These are phyloP conservation scores for Paxillus rubicundulus DNA, from an alignment of 768 basidiomycete species.

Conservation along the genomic window DNA sequence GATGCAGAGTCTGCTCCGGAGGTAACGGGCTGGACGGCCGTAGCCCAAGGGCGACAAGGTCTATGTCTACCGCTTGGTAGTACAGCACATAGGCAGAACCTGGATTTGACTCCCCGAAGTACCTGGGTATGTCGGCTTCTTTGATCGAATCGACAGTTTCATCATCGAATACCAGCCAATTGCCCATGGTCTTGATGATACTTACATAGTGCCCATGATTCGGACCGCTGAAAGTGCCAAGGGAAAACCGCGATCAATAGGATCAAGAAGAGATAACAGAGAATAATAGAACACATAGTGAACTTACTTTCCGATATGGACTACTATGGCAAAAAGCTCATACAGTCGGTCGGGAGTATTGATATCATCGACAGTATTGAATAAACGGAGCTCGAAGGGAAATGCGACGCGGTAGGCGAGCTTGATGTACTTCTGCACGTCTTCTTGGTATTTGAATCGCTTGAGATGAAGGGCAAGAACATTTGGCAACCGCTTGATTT, in stretches of 20 bases:
- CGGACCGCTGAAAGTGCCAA: slow-evolving; percentile 65
- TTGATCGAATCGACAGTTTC: slow-evolving; percentile 86
- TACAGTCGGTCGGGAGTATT: slow-evolving; percentile 91
- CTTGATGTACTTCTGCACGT: slow-evolving; percentile 87
- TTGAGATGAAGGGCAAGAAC: slow-evolving; percentile 94
- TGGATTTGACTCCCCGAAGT: slow-evolving; percentile 86
- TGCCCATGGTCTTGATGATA: slow-evolving; percentile 79
- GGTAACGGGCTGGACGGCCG: slow-evolving; percentile 32
- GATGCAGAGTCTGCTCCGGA: slow-evolving; percentile 13
- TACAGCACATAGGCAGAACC: slow-evolving; percentile 96
- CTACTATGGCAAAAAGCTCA: slow-evolving; percentile 93
- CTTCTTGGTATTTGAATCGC: slow-evolving; percentile 98
- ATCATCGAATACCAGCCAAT: slow-evolving; percentile 96
- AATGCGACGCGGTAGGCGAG: slow-evolving; percentile 96
- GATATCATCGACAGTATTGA: slow-evolving; percentile 95
- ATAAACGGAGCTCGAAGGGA: slow-evolving; percentile 89
- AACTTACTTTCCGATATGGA: slow-evolving; percentile 97
- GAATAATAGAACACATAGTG: slow-evolving; percentile 12
- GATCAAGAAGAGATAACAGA: slow-evolving; percentile 10
- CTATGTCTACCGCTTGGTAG: slow-evolving; percentile 91
- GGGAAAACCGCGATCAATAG: slow-evolving; percentile 13
- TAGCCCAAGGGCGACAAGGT: slow-evolving; percentile 69
- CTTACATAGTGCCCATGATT: slow-evolving; percentile 98
- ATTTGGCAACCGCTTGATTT: slow-evolving; percentile 95
- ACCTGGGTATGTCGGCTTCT: slow-evolving; percentile 87